Evolutionary conservation across 2,329 filamentous ascomycete genomes (phyloP).

Genomic region (Westerdykella aurantiaca): DNA sequence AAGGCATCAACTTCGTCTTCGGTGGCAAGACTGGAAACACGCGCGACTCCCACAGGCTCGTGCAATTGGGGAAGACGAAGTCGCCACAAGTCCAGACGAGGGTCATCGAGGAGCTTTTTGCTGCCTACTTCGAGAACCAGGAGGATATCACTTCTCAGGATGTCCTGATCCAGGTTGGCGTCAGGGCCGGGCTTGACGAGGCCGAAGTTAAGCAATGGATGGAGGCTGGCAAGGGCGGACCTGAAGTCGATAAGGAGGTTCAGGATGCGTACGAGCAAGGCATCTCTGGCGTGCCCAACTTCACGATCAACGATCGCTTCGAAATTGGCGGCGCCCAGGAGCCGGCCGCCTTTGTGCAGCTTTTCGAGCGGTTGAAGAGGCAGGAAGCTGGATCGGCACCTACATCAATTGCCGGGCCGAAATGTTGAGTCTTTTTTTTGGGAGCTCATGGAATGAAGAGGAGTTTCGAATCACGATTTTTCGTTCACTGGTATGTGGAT

Average conservation of each 20-base stretch:
- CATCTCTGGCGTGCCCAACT: constrained; percentile 68
- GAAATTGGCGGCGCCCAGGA: constrained; percentile 69
- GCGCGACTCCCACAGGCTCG: constrained; percentile 68
- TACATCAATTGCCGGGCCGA: too few relatives aligned
- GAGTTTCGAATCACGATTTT: too few relatives aligned
- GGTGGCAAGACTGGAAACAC: constrained; percentile 69
- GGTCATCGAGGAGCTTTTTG: constrained; percentile 37
- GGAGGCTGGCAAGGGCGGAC: constrained; percentile 39
- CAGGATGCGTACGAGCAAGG: constrained; percentile 42
- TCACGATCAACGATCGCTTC: constrained; percentile 63
- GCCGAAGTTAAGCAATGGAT: constrained; percentile 42
- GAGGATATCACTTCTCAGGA: constrained; percentile 42
- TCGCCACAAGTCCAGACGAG: constrained; percentile 44
- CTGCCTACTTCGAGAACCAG: constrained; percentile 44
- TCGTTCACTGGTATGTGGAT: too few relatives aligned
- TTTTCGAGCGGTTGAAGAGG: constrained; percentile 58
- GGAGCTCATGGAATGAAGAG: too few relatives aligned
- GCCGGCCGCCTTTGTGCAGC: constrained; percentile 57
- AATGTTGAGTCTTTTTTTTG: too few relatives aligned
- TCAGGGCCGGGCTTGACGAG: constrained; percentile 41
- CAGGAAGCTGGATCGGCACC: constrained; percentile 18
- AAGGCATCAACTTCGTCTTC: constrained; percentile 69
- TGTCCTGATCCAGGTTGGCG: constrained; percentile 38
- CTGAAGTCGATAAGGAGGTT: constrained; percentile 45
- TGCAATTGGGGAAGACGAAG: constrained; percentile 58